Evolutionary conservation across 345 rosid species (phyloP).

Genomic region (Noccaea caerulescens): DNA sequence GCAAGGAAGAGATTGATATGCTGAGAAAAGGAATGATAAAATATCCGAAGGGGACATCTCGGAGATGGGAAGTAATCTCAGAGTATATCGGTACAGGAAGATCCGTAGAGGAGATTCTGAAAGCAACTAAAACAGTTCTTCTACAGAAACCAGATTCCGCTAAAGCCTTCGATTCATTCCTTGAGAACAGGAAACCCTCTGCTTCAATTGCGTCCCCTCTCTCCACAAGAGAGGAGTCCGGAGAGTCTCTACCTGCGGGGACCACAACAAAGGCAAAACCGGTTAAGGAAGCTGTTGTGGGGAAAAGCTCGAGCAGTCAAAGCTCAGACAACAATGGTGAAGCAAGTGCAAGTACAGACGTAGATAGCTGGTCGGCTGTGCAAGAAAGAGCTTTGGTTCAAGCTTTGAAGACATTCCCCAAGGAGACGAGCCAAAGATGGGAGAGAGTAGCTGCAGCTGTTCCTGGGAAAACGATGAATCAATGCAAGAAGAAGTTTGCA

Average conservation of each 20-base stretch:
- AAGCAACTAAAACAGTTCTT: slow-evolving; percentile 95
- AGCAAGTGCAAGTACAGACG: slow-evolving; percentile 61
- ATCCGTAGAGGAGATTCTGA: slow-evolving; percentile 91
- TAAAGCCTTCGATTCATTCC: slow-evolving; percentile 95
- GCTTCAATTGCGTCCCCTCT: slow-evolving; percentile 80
- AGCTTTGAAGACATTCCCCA: slow-evolving; percentile 95
- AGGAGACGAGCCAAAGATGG: slow-evolving; percentile 91
- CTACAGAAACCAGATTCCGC: slow-evolving; percentile 91
- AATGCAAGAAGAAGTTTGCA: slow-evolving; percentile 93
- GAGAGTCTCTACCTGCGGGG: slow-evolving; percentile 42
- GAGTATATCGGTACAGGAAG: slow-evolving; percentile 92
- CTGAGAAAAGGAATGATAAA: slow-evolving; percentile 89
- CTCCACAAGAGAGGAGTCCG: slow-evolving; percentile 79
- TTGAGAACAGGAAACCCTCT: slow-evolving; percentile 89
- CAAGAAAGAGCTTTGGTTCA: slow-evolving; percentile 96
- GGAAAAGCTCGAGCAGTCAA: slow-evolving; percentile 44
- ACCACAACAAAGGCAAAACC: slow-evolving; percentile 28
- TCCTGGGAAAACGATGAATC: slow-evolving; percentile 89
- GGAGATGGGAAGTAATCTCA: slow-evolving; percentile 97
- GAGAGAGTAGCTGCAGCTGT: slow-evolving; percentile 97
- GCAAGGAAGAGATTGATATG: slow-evolving; percentile 86
- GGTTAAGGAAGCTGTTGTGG: slow-evolving; percentile 45
- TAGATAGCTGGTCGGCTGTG: slow-evolving; percentile 87
- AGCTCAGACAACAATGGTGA: slow-evolving; percentile 51
- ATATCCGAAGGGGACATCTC: slow-evolving; percentile 92